These are phyloP conservation scores for Phytophthora kernoviae DNA, from an alignment of 352 stramenopile genomes.

Conservation along the genomic window DNA sequence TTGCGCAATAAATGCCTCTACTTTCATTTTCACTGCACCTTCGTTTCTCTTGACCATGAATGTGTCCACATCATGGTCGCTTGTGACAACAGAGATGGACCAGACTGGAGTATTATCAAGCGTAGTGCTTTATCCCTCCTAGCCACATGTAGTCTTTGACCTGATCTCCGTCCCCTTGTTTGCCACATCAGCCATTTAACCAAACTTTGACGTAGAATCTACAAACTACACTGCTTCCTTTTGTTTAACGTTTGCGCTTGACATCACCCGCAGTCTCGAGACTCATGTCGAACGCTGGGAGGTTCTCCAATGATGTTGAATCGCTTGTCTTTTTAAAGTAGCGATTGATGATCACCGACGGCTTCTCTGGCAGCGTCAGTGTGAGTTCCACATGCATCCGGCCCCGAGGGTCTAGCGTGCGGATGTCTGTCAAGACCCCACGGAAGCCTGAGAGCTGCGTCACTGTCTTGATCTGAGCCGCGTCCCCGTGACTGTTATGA, in stretches of 20 bases:
- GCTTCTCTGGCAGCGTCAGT: constrained; percentile 76
- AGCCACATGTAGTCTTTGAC: background rate
- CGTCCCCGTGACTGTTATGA: constrained; percentile 87
- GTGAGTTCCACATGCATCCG: constrained; percentile 86
- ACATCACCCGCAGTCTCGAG: constrained; percentile 81
- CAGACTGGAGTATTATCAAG: background rate
- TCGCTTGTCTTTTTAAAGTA: constrained; percentile 90
- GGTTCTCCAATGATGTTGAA: constrained; percentile 87
- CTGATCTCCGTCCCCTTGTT: background rate
- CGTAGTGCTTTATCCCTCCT: background rate
- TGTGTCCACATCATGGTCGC: background rate
- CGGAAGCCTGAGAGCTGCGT: constrained; percentile 85
- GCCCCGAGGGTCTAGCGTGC: constrained; percentile 73
- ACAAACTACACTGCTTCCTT: constrained; percentile 4
- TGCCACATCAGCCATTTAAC: too few species aligned
- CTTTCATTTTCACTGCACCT: constrained; percentile 14
- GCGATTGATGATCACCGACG: constrained; percentile 76
- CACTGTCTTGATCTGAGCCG: constrained; percentile 70
- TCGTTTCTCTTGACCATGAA: too few species aligned
- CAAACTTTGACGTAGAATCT: constrained; percentile 1
- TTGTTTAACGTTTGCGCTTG: constrained; percentile 82
- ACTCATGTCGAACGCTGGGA: constrained; percentile 86
- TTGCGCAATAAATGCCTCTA: constrained; percentile 36
- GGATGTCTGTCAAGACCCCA: constrained; percentile 74
- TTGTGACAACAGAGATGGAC: background rate